Evolutionary conservation across 208 protist genomes (phyloP).

Genomic region (Acanthamoeba castellanii): DNA sequence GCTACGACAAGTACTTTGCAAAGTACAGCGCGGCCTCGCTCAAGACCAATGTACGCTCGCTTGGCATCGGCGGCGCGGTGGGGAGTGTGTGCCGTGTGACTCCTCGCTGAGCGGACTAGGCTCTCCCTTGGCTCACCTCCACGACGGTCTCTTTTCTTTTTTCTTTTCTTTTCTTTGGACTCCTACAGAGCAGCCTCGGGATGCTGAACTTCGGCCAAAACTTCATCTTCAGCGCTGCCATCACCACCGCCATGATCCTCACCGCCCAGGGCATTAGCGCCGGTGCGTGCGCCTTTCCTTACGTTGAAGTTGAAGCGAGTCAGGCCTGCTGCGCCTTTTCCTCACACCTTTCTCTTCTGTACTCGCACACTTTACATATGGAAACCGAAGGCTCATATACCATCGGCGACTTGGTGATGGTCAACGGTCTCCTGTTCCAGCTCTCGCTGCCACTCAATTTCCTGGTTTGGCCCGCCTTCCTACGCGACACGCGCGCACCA

Average conservation of each 20-base stretch:
- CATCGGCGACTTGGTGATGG: constrained; percentile 89
- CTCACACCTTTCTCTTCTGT: too few relatives aligned
- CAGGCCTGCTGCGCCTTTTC: too few relatives aligned
- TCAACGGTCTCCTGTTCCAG: constrained; percentile 90
- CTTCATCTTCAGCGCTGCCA: constrained; percentile 85
- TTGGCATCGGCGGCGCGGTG: not conserved
- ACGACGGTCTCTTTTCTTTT: not conserved
- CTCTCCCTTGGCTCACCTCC: not conserved
- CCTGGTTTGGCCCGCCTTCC: constrained; percentile 68
- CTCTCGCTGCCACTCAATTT: constrained; percentile 91
- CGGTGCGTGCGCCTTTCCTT: not conserved
- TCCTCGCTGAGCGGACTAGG: too few relatives aligned
- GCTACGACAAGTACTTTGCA: constrained; percentile 77
- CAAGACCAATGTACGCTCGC: constrained; percentile 74
- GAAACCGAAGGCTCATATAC: constrained; percentile 81
- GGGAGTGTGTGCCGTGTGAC: too few relatives aligned
- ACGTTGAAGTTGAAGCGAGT: too few relatives aligned
- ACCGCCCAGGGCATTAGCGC: constrained; percentile 81
- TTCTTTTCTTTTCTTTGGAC: not conserved
- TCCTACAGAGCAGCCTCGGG: constrained; percentile 73
- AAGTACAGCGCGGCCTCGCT: constrained; percentile 84
- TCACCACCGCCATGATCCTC: constrained; percentile 88
- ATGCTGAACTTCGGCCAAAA: constrained; percentile 89
- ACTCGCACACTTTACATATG: not conserved
- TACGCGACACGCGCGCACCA: not conserved